phyloP scores from a whole-genome alignment of 257 asterid genomes.

The Cruciata laevipes region DNA sequence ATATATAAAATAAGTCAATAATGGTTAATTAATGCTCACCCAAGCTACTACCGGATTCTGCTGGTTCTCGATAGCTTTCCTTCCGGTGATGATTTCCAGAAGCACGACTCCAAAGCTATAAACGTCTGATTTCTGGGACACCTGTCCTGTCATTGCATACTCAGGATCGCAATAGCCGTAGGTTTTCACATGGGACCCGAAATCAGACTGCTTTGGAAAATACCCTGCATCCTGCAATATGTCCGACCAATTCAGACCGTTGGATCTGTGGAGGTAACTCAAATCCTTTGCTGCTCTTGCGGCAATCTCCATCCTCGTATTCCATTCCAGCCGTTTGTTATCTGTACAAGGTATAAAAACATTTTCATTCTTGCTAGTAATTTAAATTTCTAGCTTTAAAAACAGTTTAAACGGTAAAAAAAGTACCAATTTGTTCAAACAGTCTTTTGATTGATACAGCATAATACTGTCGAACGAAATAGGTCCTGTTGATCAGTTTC shows the following conservation, averaged over 20 bases:
- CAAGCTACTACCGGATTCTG: conserved; percentile 72
- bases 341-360: conserved; percentile 46
- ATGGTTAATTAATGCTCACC: conserved; percentile 33
- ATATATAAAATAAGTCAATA: too few relatives aligned
- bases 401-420: too few relatives aligned
- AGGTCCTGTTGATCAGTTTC: too few relatives aligned
- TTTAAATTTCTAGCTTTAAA: not conserved
- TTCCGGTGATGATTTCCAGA: conserved; percentile 84
- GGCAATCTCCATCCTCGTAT: conserved; percentile 84
- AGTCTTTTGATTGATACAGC: too few relatives aligned
- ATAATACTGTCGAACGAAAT: too few relatives aligned
- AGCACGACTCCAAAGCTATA: conserved; percentile 96
- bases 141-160: conserved; percentile 93
- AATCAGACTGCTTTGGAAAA: conserved; percentile 84
- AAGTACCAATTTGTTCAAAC: conserved; percentile 27
- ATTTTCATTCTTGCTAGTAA: not conserved
- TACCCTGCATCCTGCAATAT: conserved; percentile 75
- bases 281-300: conserved; percentile 96
- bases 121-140: conserved; percentile 85
- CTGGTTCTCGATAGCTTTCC: conserved; percentile 84
- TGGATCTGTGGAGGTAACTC: conserved; percentile 80
- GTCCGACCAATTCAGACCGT: conserved; percentile 85
- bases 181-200: conserved; percentile 98
- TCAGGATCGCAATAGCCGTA: conserved; percentile 98
- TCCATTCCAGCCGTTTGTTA: conserved; percentile 68